Percentiles rank a stretch among this genome's conserved stretches.
These are phyloP conservation scores for Immersiella caudata DNA, from an alignment of 495 filamentous ascomycete species.

Conservation along the genomic window DNA sequence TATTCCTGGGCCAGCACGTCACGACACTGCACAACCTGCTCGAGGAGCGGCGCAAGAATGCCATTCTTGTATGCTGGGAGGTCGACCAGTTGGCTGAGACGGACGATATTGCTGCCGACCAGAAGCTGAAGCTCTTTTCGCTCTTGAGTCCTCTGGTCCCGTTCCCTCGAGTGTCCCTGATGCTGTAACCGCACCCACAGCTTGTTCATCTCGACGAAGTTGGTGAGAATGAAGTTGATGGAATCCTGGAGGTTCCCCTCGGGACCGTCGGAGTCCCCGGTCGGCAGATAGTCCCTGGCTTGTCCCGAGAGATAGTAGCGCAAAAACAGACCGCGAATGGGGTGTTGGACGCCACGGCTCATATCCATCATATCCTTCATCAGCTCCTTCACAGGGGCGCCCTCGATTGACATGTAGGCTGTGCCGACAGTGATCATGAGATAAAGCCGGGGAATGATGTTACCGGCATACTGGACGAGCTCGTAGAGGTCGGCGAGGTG, in stretches of 20 bases:
- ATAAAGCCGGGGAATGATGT: conserved; percentile 94
- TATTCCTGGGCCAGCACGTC: conserved; percentile 98
- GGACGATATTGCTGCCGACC: conserved; percentile 92
- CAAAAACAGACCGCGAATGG: conserved; percentile 89
- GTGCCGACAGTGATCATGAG: conserved; percentile 99
- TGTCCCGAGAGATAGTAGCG: conserved; percentile 95
- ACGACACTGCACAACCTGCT: conserved; percentile 96
- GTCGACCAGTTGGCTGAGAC: conserved; percentile 94
- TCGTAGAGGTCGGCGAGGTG: conserved; percentile 98
- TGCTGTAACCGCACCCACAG: conserved; percentile 97
- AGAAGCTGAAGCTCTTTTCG: conserved; percentile 92
- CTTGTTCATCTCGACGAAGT: conserved; percentile 99
- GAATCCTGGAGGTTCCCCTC: conserved; percentile 97
- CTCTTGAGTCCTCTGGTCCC: conserved; percentile 91
- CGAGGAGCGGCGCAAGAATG: conserved; percentile 84
- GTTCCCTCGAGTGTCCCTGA: conserved; percentile 93
- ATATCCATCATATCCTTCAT: conserved; percentile 99
- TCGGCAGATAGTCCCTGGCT: conserved; percentile 83
- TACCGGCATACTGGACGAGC: conserved; percentile 97
- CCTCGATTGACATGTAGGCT: conserved; percentile 97
- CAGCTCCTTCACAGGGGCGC: conserved; percentile 98
- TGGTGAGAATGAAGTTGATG: conserved; percentile 95
- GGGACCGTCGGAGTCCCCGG: conserved; percentile 82
- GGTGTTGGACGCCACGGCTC: conserved; percentile 96
- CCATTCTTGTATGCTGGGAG: conserved; percentile 89